Percentiles rank a stretch among this genome's conserved stretches.
Conservation (phyloP, 176 grass and related monocot genomes). For the Aegilops longissima region DNA sequence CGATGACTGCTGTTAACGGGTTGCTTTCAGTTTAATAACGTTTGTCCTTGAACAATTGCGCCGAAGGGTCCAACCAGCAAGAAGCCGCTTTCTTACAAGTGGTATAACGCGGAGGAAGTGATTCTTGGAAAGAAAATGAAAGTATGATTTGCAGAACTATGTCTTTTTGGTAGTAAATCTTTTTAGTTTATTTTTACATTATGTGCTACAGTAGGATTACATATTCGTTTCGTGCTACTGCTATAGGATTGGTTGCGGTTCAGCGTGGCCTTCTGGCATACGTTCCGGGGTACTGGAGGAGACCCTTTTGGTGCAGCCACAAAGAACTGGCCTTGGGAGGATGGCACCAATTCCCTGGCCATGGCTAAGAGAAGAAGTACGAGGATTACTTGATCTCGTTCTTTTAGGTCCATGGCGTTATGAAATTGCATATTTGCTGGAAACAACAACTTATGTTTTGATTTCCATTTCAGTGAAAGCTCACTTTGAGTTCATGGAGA, state of each 20-base stretch:
- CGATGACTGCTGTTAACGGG: background rate
- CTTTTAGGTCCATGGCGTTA: background rate
- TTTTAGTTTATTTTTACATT: background rate
- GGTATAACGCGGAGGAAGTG: constrained; percentile 88
- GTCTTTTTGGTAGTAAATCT: background rate
- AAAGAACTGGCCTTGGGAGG: constrained; percentile 93
- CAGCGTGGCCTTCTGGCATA: constrained; percentile 90
- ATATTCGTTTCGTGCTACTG: background rate
- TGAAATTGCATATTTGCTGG: background rate
- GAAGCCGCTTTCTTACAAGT: constrained; percentile 89
- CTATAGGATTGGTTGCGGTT: constrained; percentile 86
- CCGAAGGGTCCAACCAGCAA: constrained; percentile 71
- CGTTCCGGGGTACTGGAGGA: constrained; percentile 73
- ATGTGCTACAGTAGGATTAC: background rate
- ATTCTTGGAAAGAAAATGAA: constrained; percentile 99
- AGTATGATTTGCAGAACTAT: constrained; percentile 21
- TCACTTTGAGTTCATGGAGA: constrained; percentile 96
- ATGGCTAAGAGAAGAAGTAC: constrained; percentile 98
- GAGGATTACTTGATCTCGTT: constrained; percentile 10
- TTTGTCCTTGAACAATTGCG: background rate
- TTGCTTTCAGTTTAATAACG: background rate
- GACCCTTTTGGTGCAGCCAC: constrained; percentile 89
- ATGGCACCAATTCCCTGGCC: constrained; percentile 80
- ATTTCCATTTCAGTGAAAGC: constrained; percentile 63
- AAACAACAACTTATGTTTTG: background rate